These are phyloP conservation scores for Cystobasidiopsis lactophilus DNA, from an alignment of 768 basidiomycete species.

Conservation along the genomic window DNA sequence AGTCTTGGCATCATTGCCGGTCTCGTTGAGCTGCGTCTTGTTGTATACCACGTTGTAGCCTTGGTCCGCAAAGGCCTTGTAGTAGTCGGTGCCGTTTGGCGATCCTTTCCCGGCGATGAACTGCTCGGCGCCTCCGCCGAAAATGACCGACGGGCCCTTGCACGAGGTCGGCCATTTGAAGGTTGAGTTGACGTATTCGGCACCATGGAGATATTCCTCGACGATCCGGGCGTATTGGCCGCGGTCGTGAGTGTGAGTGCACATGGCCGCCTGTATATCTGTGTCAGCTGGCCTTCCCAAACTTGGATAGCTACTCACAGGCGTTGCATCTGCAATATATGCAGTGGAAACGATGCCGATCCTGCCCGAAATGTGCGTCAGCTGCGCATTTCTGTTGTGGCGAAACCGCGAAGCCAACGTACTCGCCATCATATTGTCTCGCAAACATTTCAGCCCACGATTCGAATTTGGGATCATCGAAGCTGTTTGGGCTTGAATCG, in stretches of 20 bases:
- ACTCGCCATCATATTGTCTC: conserved; percentile 11
- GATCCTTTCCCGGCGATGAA: conserved; percentile 19
- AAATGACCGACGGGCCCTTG: background rate
- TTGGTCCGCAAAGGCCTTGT: conserved; percentile 13
- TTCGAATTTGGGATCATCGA: conserved; percentile 25
- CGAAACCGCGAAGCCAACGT: background rate
- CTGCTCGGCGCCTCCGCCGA: conserved; percentile 23
- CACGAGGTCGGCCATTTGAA: background rate
- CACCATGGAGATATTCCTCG: background rate
- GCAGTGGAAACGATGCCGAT: conserved; percentile 27
- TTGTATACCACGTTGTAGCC: conserved; percentile 24
- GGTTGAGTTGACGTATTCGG: conserved; percentile 3
- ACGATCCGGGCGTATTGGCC: background rate
- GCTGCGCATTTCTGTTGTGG: background rate
- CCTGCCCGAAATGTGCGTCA: conserved; percentile 18
- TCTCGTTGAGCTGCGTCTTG: conserved; percentile 21
- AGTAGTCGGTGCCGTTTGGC: conserved; percentile 17
- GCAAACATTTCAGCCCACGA: conserved; percentile 24
- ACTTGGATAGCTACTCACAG: too few relatives aligned
- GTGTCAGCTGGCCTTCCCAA: too few relatives aligned
- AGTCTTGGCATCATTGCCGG: conserved; percentile 16
- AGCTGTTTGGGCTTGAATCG: conserved; percentile 20
- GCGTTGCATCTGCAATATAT: conserved; percentile 25
- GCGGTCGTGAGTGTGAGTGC: background rate
- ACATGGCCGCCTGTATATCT: conserved; percentile 23